Percentiles rank a stretch among this genome's conserved stretches.
Conservation (phyloP, 2,329 filamentous ascomycete species). For the Myrmaecium sp. region DNA sequence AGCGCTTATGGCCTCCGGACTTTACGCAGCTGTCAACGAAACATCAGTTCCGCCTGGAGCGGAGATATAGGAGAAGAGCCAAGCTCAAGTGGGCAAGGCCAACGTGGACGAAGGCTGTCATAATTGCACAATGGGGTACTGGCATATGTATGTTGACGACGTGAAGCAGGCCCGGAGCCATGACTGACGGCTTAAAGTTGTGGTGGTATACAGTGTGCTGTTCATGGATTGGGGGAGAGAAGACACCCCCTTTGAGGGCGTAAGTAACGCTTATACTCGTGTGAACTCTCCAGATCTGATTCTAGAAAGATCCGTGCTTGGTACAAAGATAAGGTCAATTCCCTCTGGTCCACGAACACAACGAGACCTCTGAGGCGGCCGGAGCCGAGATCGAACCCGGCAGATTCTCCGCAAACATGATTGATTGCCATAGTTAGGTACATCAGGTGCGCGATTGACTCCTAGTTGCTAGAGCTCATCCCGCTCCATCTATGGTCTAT, state of each 20-base stretch:
- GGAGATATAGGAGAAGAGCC: constrained; percentile 57
- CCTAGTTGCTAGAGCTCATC: too few species aligned
- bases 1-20: constrained; percentile 65
- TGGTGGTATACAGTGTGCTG: constrained; percentile 39
- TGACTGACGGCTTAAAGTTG: constrained; percentile 25
- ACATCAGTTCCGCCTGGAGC: constrained; percentile 63
- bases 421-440: too few species aligned
- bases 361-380: too few species aligned
- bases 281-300: constrained; percentile 1
- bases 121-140: constrained; percentile 45
- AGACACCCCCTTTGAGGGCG: constrained; percentile 2
- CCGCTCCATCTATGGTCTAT: too few species aligned
- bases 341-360: constrained; percentile 11
- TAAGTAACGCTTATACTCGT: constrained; percentile 1
- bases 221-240: constrained; percentile 38
- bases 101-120: constrained; percentile 46
- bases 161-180: constrained; percentile 13
- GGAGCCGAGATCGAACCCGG: too few species aligned
- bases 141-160: constrained; percentile 32
- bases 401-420: too few species aligned
- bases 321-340: constrained; percentile 8
- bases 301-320: constrained; percentile 9
- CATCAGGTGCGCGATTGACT: too few species aligned
- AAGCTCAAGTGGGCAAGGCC: constrained; percentile 45
- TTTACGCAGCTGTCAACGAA: constrained; percentile 51